These are phyloP conservation scores for Monosporascus sp. DNA, from an alignment of 2,329 filamentous ascomycete species.

Conservation along the genomic window DNA sequence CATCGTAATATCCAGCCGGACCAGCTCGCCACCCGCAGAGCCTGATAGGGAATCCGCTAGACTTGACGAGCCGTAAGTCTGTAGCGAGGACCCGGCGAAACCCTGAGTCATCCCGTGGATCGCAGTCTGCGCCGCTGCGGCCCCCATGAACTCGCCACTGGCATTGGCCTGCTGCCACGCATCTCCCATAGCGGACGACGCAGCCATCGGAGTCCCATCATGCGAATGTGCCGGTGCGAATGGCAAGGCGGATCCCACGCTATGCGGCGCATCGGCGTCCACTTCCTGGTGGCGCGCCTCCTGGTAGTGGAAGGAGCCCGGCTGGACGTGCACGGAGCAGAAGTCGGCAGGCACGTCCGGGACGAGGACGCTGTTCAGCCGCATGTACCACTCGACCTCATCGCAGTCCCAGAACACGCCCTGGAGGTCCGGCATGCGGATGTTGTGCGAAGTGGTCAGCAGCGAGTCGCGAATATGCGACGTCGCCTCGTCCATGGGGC, in stretches of 20 bases:
- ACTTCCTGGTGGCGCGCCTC: background rate
- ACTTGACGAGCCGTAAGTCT: too few species aligned
- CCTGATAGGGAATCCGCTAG: too few species aligned
- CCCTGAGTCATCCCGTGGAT: too few species aligned
- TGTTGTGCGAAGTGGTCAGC: constrained; percentile 43
- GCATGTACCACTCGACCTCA: constrained; percentile 71
- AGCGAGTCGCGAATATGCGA: constrained; percentile 35
- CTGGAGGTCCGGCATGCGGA: constrained; percentile 57
- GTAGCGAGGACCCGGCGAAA: too few species aligned
- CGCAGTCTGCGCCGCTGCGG: too few species aligned
- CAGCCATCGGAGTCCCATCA: too few species aligned
- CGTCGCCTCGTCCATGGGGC: constrained; percentile 41
- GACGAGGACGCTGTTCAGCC: constrained; percentile 57
- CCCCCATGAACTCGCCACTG: too few species aligned
- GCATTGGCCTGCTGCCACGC: too few species aligned
- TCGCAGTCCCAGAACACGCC: constrained; percentile 73
- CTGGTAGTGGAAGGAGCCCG: constrained; percentile 24
- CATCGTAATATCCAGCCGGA: constrained; percentile 20
- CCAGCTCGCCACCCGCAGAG: background rate
- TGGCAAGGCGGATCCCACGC: background rate
- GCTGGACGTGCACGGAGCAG: constrained; percentile 52
- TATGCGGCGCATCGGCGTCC: background rate
- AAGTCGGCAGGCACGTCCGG: constrained; percentile 52
- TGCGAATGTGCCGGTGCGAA: background rate
- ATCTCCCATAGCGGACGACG: too few species aligned